These are phyloP conservation scores for Carallia brachiata DNA, from an alignment of 345 rosid species.

Conservation along the genomic window DNA sequence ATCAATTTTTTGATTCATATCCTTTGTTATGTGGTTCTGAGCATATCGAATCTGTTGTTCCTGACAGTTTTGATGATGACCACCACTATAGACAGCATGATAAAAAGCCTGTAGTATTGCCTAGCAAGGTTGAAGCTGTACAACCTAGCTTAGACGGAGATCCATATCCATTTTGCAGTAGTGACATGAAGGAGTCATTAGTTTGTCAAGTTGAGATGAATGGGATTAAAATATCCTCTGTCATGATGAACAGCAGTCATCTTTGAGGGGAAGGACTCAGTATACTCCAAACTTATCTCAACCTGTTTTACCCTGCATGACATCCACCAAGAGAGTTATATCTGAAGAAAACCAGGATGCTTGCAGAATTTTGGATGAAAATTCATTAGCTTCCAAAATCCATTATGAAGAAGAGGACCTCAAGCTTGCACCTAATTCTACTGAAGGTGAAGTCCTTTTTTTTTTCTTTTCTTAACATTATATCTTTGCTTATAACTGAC, in stretches of 20 bases:
- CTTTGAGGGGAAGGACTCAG: constrained; percentile 21
- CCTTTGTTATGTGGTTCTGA: constrained; percentile 25
- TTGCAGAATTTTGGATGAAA: constrained; percentile 22
- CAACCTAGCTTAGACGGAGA: constrained; percentile 26
- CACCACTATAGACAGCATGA: constrained; percentile 24
- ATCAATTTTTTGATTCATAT: constrained; percentile 26
- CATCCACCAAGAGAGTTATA: constrained; percentile 20
- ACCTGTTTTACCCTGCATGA: constrained; percentile 24
- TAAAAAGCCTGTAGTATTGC: constrained; percentile 18
- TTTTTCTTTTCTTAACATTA: neutral
- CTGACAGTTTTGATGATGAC: constrained; percentile 53
- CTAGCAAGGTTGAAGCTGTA: constrained; percentile 27
- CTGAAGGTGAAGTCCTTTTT: constrained; percentile 36
- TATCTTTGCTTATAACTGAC: neutral
- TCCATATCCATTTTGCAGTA: constrained; percentile 8
- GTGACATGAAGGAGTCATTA: constrained; percentile 13
- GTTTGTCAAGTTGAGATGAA: constrained; percentile 27
- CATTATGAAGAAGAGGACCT: constrained; percentile 22
- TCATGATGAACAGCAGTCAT: constrained; percentile 30
- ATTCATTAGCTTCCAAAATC: constrained; percentile 15
- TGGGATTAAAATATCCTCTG: constrained; percentile 24
- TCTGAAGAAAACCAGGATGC: constrained; percentile 22
- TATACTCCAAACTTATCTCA: constrained; percentile 25
- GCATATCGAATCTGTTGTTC: constrained; percentile 28
- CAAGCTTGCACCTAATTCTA: constrained; percentile 23